Base-by-base conservation (phyloP, 2,329 filamentous ascomycete species). In the Calonectria fujianensis region DNA sequence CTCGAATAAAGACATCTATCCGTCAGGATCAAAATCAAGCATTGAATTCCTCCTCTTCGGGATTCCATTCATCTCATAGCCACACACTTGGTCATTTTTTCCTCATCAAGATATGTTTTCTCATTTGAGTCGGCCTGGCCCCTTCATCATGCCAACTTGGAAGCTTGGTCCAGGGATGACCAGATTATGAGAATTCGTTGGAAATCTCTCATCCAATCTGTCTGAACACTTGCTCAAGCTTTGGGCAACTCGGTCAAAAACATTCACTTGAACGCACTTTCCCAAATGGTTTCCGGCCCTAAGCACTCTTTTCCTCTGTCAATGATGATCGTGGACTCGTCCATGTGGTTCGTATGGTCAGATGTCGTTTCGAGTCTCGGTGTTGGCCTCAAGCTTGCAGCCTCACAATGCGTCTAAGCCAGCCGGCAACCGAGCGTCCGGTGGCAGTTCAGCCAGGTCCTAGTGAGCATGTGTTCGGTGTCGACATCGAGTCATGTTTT, bases 261-360 rank as follows among this genome's bases (percentile, higher is more conserved):
- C 11, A n/a, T 69, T 66, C 59, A 65, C 71, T 73, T 70, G 71
- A 59, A 66, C 11, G 32, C 65, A 59, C 3, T 24, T 41, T 35
- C 37, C 50, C 18, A n/a, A 24, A 45, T 35, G 61, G 16, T 50
- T 32, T 31, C 16, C 63, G 16, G 11, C 64, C 50, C 31, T 41
- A 24, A 41, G 7, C 24, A 27, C n/a, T 31, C 16, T 70, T 45
- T n/a, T 13, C 29, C 14, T 27, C 57, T 16, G 20, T 51, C 31
- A 48, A 18, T 35, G 18, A 11, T 45, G 27, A 41, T 64, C 61
- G n/a, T 31, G 39, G 32, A 52, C 10, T 48, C 50, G 48, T 14
- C 37, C 66, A 41, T 48, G n/a, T 41, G 39, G n/a, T 27, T 69
- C 37, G 24, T 29, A 50, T 57, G 14, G n/a, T 32, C 39, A 59